Conservation (phyloP, 2,329 filamentous ascomycete genomes). For the Fusarium pseudograminearum region DNA sequence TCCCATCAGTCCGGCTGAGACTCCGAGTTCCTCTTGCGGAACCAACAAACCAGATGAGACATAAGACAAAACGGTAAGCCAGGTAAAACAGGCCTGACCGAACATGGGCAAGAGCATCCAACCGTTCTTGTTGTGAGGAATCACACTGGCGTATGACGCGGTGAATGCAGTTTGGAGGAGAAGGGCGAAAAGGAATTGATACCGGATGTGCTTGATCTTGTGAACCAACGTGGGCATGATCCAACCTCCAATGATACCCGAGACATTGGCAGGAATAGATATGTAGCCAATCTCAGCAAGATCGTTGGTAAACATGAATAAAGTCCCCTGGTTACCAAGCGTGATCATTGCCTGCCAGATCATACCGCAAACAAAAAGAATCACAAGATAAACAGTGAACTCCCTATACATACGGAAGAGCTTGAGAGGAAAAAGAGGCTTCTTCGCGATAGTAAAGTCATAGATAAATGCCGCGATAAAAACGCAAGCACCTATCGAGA, state of each 20-base stretch:
- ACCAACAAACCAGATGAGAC: conserved; percentile 16
- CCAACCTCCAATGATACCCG: conserved; percentile 18
- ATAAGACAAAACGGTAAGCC: conserved; percentile 14
- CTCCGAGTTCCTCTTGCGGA: conserved; percentile 12
- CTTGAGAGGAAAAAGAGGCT: conserved; percentile 10
- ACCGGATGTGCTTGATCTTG: conserved; percentile 22
- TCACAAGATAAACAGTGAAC: conserved; percentile 12
- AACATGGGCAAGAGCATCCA: conserved; percentile 20
- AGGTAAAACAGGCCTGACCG: conserved; percentile 14
- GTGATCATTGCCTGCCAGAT: conserved; percentile 16
- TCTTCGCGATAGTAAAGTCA: conserved; percentile 11
- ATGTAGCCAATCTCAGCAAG: conserved; percentile 10
- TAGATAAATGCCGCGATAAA: conserved; percentile 17
- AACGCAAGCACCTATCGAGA: conserved; percentile 11
- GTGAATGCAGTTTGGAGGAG: conserved; percentile 13
- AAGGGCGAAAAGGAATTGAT: conserved; percentile 17
- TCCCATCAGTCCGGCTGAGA: conserved; percentile 15
- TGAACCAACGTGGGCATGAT: conserved; percentile 20
- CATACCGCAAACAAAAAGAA: conserved; percentile 18
- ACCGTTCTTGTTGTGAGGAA: conserved; percentile 7
- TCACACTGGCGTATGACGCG: conserved; percentile 3
- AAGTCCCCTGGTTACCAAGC: neutral
- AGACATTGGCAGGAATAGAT: neutral
- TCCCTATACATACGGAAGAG: conserved; percentile 17
- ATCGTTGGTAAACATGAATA: conserved; percentile 23